These are phyloP conservation scores for Alloascoidea africana DNA, from an alignment of 805 yeast genomes.

Conservation along the genomic window DNA sequence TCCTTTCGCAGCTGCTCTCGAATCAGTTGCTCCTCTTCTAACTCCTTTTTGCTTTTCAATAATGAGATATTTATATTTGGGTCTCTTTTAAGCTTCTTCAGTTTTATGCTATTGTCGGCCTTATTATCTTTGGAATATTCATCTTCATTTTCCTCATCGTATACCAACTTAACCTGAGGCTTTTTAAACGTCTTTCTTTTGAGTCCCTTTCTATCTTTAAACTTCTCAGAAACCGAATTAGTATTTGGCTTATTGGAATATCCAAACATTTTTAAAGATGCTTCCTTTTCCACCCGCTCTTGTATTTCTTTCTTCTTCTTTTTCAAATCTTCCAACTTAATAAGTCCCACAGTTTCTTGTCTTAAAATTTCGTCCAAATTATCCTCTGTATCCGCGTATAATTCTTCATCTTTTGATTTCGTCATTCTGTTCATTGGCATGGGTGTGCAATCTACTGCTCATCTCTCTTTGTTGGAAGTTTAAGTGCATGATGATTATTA, in stretches of 20 bases:
- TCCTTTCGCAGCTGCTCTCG: constrained; percentile 8
- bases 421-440: too few relatives aligned
- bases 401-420: too few relatives aligned
- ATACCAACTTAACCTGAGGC: constrained; percentile 2
- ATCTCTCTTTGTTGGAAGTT: too few relatives aligned
- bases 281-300: constrained; percentile 1
- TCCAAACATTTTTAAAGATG: neutral
- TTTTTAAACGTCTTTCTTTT: constrained; percentile 4
- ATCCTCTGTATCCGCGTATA: too few relatives aligned
- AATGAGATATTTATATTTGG: constrained; percentile 10
- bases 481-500: too few relatives aligned
- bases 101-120: constrained; percentile 5
- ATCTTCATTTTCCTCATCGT: constrained; percentile 6
- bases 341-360: constrained; percentile 7
- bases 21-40: constrained; percentile 5
- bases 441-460: too few relatives aligned
- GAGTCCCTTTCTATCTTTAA: neutral
- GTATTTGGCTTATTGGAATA: constrained; percentile 1
- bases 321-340: constrained; percentile 4
- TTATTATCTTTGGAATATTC: constrained; percentile 3
- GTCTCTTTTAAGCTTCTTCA: constrained; percentile 7
- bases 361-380: constrained; percentile 5
- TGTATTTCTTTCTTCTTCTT: constrained; percentile 4
- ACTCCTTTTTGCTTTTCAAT: constrained; percentile 8
- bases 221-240: too few relatives aligned